Evolutionary conservation across 2,329 filamentous ascomycete genomes (phyloP), one percentile per base, ranked within the genome.

Genomic region (Lojkania enalia): DNA sequence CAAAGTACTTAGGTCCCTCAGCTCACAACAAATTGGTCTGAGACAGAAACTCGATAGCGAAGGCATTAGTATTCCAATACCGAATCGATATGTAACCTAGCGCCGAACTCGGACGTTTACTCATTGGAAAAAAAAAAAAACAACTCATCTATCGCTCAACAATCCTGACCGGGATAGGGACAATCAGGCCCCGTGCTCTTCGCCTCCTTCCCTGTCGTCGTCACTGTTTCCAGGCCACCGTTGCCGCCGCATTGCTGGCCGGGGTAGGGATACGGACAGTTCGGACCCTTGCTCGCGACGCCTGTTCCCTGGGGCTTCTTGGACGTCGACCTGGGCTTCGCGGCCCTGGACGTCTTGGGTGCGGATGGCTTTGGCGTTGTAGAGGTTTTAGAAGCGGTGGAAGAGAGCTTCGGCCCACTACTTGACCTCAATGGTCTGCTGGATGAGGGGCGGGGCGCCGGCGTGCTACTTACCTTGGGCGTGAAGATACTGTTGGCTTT

Each of bases 261-360:
- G 1, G 46, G 46, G 25, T 49, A 49, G 1, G 46, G 46, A 18
- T 44, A 48, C 11, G 45, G 45, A 33, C 45, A 48, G 25, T 48
- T 40, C 11, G 21, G 15, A 6, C 45, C 45, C 18, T 48, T 15
- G 6, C 27, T 20, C 13, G 35, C 5, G 19, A 31, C 18, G 16
- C 11, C 30, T 21, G 33, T 36, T n/a, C 9, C n/a, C 9, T 27
- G 25, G 16, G 5, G 16, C 16, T 9, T 33, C 9, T 9, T 15
- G 15, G 30, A 6, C 9, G 30, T 11, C 15, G 30, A 33, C 9
- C 6, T 7, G 9, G 30, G 9, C 15, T 33, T 16, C 18, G 33
- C 20, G 7, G 23, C 23, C 7, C 23, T 33, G 7, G 30, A 33
- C 30, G 9, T 33, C 7, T 15, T 20, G 16, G 19, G 5, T 20